Evolutionary conservation across 2,329 filamentous ascomycete genomes (phyloP).

Genomic region (Aureobasidium mangrovei): DNA sequence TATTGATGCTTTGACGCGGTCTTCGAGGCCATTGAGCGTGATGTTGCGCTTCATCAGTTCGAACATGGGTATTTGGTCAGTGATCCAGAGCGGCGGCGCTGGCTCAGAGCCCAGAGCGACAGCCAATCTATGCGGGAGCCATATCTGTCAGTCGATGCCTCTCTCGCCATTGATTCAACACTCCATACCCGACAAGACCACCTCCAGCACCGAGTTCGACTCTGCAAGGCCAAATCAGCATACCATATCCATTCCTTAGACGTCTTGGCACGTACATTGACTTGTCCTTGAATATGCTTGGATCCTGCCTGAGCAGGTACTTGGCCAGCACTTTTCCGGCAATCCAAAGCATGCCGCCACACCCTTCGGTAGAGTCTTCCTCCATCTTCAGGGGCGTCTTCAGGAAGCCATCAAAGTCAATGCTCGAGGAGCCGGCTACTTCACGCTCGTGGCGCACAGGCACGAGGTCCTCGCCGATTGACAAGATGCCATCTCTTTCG

Average conservation of each 20-base stretch:
- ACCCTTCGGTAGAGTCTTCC: constrained; percentile 79
- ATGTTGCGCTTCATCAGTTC: constrained; percentile 82
- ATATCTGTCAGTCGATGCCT: not conserved
- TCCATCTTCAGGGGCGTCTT: constrained; percentile 60
- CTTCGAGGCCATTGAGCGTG: constrained; percentile 61
- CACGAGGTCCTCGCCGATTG: constrained; percentile 47
- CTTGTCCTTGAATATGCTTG: constrained; percentile 52
- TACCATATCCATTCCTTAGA: not conserved
- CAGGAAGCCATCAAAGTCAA: constrained; percentile 67
- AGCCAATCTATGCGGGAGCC: constrained; percentile 38
- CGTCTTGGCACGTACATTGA: constrained; percentile 55
- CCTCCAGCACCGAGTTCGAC: constrained; percentile 88
- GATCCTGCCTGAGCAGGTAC: constrained; percentile 72
- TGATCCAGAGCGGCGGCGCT: constrained; percentile 59
- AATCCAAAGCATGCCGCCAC: constrained; percentile 90
- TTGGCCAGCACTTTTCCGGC: constrained; percentile 81
- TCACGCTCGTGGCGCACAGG: constrained; percentile 43
- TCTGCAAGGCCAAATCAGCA: constrained; percentile 38
- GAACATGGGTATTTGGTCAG: constrained; percentile 81
- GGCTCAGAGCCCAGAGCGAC: constrained; percentile 49
- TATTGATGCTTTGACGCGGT: constrained; percentile 56
- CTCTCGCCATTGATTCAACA: not conserved
- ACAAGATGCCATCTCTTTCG: not conserved
- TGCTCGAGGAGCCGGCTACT: constrained; percentile 40
- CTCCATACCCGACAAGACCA: constrained; percentile 60